A percentile compares a stretch with the other conserved stretches of the same genome.
phyloP scores from a whole-genome alignment of 371 early-diverging fungal species.

The Thermomucor indicae-seudaticae region DNA sequence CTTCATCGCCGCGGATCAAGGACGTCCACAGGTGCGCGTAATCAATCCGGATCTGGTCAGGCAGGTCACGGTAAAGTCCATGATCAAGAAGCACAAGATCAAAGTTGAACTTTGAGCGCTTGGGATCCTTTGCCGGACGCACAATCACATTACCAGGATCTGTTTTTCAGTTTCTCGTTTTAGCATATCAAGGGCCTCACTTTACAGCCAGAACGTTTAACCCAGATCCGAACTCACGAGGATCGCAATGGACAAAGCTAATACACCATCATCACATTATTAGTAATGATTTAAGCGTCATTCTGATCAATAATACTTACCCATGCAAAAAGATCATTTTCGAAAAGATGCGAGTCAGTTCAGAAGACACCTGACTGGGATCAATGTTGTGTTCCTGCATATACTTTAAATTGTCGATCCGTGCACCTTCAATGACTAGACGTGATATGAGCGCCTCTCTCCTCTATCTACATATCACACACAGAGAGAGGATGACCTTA shows the following conservation, averaged over 20 bases:
- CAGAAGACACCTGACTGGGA: slow-evolving; percentile 69
- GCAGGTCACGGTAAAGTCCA: slow-evolving; percentile 84
- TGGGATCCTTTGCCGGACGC: slow-evolving; percentile 50
- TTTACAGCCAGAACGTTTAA: too few relatives aligned
- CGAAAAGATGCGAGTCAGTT: slow-evolving; percentile 72
- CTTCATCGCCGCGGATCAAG: slow-evolving; percentile 75
- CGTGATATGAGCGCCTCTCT: background rate
- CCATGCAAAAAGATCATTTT: slow-evolving; percentile 94
- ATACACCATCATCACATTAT: slow-evolving; percentile 1
- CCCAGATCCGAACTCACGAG: slow-evolving; percentile 54
- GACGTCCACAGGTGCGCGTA: slow-evolving; percentile 89
- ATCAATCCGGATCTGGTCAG: slow-evolving; percentile 70
- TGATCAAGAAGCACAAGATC: slow-evolving; percentile 90
- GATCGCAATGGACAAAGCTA: slow-evolving; percentile 78
- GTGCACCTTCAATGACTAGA: slow-evolving; percentile 63
- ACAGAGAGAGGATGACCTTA: slow-evolving; percentile 21
- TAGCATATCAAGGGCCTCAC: too few relatives aligned
- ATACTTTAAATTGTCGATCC: slow-evolving; percentile 75
- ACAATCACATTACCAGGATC: slow-evolving; percentile 74
- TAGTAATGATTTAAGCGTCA: background rate
- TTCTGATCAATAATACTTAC: slow-evolving; percentile 12
- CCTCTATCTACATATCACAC: background rate
- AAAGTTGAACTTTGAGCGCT: slow-evolving; percentile 66
- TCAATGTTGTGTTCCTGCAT: slow-evolving; percentile 66
- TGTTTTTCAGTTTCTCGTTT: too few relatives aligned